Base-by-base conservation (phyloP, 495 filamentous ascomycete genomes). In the Penicillium dipodomyicola region DNA sequence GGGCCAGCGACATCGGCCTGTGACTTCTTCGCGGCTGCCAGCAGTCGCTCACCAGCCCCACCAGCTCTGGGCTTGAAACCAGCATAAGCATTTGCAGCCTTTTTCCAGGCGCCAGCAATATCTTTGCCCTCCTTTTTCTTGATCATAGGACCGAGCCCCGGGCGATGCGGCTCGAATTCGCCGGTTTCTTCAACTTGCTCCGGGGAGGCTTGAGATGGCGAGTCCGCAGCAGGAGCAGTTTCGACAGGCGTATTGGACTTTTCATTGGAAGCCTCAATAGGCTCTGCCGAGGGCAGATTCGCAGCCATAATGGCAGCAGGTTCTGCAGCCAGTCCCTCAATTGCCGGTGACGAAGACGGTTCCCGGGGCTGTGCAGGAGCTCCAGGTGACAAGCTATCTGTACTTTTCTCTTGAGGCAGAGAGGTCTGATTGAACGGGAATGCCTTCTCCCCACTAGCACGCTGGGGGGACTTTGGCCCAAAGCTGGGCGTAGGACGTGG, bases 111-210 rank as follows among this genome's bases (percentile, higher is more conserved):
- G 33, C 84, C 85, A 25, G 88, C 89, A 61, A 94, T 78, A 42
- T 94, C 88, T 30, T 77, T 81, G 46, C 71, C 80, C 0, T 85
- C 86, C 61, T 82, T 83, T 54, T 91, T 87, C 71, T 92, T 94
- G 54, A 96, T 86, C 91, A 96, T 96, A 37, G 91, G 90, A 0
- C 90, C 91, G 20, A 96, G 82, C 2, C 91, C 92, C 29, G 92
- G 92, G 19, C 89, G 82, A 61, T 84, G 78, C 25, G 66, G 69
- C 41, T 80, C 81, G 11, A 30, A 35, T 35, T 44, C 17, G 7
- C 35, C 11, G 14, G 71, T 80, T 25, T 87, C 84, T 25, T 73
- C 75, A 25, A 73, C 72, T 5, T 74, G 51, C 41, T 53, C 51
- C 2, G 33, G 11, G 5, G 49, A 29, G 40, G 25, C 4, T 19